These are phyloP conservation scores for Ajuga reptans DNA, from an alignment of 305 asterid genomes.

Conservation along the genomic window DNA sequence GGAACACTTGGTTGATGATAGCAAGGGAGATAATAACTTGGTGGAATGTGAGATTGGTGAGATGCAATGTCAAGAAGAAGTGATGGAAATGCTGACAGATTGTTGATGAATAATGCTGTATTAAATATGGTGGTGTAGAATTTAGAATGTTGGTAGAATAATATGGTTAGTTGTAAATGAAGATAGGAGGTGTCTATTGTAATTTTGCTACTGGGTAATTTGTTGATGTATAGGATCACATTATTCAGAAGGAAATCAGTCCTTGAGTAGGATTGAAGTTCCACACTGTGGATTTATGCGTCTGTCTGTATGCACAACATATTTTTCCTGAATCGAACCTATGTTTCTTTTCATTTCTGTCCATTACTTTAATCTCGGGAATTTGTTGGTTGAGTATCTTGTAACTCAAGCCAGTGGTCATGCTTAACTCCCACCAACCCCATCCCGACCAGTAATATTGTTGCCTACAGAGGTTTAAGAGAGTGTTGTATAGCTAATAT, in stretches of 20 bases:
- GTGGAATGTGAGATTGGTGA: constrained; percentile 44
- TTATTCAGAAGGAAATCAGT: neutral
- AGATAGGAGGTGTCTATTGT: constrained; percentile 23
- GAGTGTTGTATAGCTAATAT: no score
- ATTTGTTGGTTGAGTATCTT: no score
- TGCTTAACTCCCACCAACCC: no score
- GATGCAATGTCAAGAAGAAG: constrained; percentile 37
- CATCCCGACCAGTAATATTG: no score
- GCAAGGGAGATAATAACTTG: constrained; percentile 31
- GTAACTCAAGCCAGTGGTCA: no score
- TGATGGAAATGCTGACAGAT: constrained; percentile 29
- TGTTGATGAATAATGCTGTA: constrained; percentile 16
- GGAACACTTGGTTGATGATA: constrained; percentile 19
- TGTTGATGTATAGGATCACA: constrained; percentile 28
- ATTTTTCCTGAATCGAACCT: constrained; percentile 1
- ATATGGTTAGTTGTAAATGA: constrained; percentile 31
- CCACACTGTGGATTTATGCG: constrained; percentile 7
- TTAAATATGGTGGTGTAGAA: constrained; percentile 15
- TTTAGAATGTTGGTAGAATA: constrained; percentile 16
- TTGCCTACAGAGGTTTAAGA: no score
- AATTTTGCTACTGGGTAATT: constrained; percentile 10
- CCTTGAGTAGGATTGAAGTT: neutral
- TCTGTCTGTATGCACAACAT: neutral
- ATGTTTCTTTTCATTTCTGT: neutral
- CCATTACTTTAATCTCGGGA: no score